phyloP scores from a whole-genome alignment of 441 rosid genomes.

The Oxalis stricta region DNA sequence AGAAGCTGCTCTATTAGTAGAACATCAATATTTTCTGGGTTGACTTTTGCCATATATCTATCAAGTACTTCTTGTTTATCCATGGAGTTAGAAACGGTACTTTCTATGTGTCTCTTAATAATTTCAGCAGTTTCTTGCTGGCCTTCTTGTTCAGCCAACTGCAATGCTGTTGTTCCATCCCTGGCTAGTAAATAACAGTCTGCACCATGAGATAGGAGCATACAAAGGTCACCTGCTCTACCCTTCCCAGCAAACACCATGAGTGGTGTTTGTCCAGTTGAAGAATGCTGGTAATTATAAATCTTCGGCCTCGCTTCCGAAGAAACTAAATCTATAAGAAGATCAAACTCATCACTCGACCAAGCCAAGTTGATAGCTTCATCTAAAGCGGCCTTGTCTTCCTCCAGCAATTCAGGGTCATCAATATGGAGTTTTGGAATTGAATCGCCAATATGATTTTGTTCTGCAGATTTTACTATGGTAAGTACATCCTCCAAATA shows the following conservation, averaged over 20 bases:
- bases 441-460: constrained; percentile 44
- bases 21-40: constrained; percentile 63
- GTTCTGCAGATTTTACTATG: constrained; percentile 40
- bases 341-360: constrained; percentile 71
- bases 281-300: constrained; percentile 66
- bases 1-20: constrained; percentile 63
- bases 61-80: constrained; percentile 47
- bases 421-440: constrained; percentile 18
- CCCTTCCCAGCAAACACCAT: constrained; percentile 94
- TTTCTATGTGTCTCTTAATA: constrained; percentile 34
- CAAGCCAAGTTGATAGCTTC: constrained; percentile 82
- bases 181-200: constrained; percentile 47
- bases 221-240: constrained; percentile 66
- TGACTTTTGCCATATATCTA: constrained; percentile 44
- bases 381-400: constrained; percentile 58
- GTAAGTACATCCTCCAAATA: constrained; percentile 83
- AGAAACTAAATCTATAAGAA: constrained; percentile 65
- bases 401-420: constrained; percentile 42
- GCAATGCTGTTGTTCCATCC: constrained; percentile 55
- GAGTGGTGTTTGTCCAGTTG: constrained; percentile 58
- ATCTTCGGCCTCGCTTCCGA: constrained; percentile 38
- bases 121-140: constrained; percentile 59
- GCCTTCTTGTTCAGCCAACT: constrained; percentile 54
- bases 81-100: constrained; percentile 14
- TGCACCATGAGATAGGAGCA: constrained; percentile 73